A percentile compares a stretch with the other conserved stretches of the same genome.
Evolutionary conservation across 2,329 filamentous ascomycete genomes (phyloP).

Genomic region (Botrytis fabae): DNA sequence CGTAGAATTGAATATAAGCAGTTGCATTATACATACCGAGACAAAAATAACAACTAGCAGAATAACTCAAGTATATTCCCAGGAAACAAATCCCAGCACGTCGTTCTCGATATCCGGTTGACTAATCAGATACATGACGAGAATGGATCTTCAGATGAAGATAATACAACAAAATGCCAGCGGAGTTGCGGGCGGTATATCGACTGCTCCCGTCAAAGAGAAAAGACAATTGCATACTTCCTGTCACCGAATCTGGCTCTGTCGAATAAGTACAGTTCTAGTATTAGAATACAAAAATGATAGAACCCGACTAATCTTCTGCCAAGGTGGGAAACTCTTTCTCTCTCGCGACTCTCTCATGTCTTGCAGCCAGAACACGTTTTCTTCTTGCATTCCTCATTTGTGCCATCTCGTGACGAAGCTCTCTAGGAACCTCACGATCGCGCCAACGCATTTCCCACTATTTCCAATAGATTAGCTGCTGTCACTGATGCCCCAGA

Average conservation of each 20-base stretch:
- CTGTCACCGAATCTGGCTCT: background rate
- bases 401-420: slow-evolving; percentile 12
- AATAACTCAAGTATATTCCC: background rate
- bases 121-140: background rate
- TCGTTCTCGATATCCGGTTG: background rate
- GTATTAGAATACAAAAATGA: background rate
- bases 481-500: background rate
- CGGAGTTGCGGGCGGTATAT: too few relatives aligned
- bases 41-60: background rate
- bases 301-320: background rate
- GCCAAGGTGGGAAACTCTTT: background rate
- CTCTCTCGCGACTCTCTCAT: background rate
- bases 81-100: background rate
- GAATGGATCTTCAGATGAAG: background rate
- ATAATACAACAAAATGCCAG: background rate
- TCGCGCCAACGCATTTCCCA: background rate
- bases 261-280: background rate
- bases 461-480: background rate
- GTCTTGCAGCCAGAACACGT: background rate
- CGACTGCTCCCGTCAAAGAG: too few relatives aligned
- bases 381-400: slow-evolving; percentile 16
- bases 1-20: background rate
- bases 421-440: background rate
- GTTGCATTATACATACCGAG: background rate
- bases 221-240: background rate